Base-by-base conservation (phyloP, 345 rosid species). In the Nasturtium officinale region DNA sequence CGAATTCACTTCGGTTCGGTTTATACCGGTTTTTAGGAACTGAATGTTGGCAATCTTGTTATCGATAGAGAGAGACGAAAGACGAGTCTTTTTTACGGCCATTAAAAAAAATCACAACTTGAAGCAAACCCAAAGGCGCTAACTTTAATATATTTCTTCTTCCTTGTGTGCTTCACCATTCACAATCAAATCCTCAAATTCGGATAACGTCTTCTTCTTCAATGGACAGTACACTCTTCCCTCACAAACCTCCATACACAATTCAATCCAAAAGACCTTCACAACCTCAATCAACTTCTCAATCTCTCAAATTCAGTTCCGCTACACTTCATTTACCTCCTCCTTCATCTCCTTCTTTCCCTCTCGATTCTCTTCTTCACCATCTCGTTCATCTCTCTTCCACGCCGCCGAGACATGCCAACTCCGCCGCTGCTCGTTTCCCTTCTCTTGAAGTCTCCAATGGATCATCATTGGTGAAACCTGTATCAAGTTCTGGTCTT, bases 341-440 rank as follows among this genome's bases (percentile, higher is more conserved):
- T 29, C 85, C 74, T 26, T 61, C 91, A 16, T 65, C 88, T 50
- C 80, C 88, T 1, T 70, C 87, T 1, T 70, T 82, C 16, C 92
- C 90, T 30, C 79, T 90, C 8, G 97, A 93, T 56, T 85, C 94
- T 0, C 85, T 93, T 45, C 88, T 93, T 40, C 86, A 90, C 55
- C 86, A 87, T 71, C 98, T 92, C 72, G 89, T 81, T 18, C 92
- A 82, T 58, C 83, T 90, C 66, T 90, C 98, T 32, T 76, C 92
- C 10, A 64, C 87, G 2, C 50, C 84, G 20, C 75, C 84, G 4
- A 51, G 71, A 4, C 37, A 69, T 5, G 5, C 77, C 35, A 56
- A 69, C 17, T 67, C 69, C 65, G 59, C 65, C 26, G 61, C 58
- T 10, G 10, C 83, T 62, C 85, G 69, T 45, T 77, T 71, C 66